Base-by-base conservation (phyloP, 495 filamentous ascomycete species). In the Xylaria grammica region DNA sequence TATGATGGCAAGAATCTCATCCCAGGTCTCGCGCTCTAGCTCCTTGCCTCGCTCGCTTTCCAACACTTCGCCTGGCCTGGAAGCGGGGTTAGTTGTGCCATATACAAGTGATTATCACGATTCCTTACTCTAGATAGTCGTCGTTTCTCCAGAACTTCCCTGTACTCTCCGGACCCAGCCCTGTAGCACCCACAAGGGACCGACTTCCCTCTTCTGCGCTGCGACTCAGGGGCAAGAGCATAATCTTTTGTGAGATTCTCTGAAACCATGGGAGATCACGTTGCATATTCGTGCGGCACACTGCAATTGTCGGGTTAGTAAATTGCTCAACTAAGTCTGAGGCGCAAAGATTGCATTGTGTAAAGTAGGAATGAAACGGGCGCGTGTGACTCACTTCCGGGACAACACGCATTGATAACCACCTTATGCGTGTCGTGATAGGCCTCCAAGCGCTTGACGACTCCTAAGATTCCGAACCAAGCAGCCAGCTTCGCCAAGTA, bases 201-300 rank as follows among this genome's bases (percentile, higher is more conserved):
- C 45, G 45, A 48, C 45, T 48, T 20, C 45, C 45, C 45, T 48
- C 45, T 15, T 48, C 45, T 24, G 20, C 45, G 4, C 45, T 48
- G 2, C 45, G 45, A 24, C 45, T 48, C 19, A 48, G 45, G 22
- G 45, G 45, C 19, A 48, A 48, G 19, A 48, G 45, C 5, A 24
- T 6, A 48, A 24, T 24, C 20, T 48, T 5, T 19, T 48, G 45
- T 6, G 45, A 48, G 45, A 48, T 20, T 24, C 45, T 48, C 20
- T 22, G n/a, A 48, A 22, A 48, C 45, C 45, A 48, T 48, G 45
- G 45, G 11, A 48, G 45, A 19, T 48, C 45, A 48, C 45, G 45
- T 48, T 48, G 45, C 45, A 48, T 48, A 48, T 48, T 48, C 2
- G 45, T 48, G 45, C 45, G 45, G 22, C 45, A 48, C 45, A 48